Base-by-base conservation (phyloP, 2,329 filamentous ascomycete species). In the Alternaria ethzedia region DNA sequence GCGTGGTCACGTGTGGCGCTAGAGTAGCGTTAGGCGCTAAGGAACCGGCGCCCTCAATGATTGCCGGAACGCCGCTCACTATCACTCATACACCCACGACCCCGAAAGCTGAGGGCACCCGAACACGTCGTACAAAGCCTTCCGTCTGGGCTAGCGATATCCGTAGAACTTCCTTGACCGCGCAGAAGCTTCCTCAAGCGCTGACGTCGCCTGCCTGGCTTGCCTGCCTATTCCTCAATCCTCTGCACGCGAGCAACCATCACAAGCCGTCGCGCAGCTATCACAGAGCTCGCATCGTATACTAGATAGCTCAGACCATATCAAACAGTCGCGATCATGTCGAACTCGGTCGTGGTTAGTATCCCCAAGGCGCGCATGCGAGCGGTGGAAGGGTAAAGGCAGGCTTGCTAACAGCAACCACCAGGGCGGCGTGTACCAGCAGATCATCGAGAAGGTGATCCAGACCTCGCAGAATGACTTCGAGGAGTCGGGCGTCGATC, bases 401-500 rank as follows among this genome's bases (percentile, higher is more conserved):
- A 67, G 59, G 54, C 60, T 59, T 67, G 74, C 78, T 79, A 66
- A 79, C 75, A 67, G 71, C 72, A 63, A 73, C 68, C 26, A 61
- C 64, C 55, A 79, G 84, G 96, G 96, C 75, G 83, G 84, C 70
- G 90, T 98, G 76, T 99, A 97, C 82, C 86, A 90, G 81, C 93
- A 96, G 83, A 94, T 99, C 79, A 93, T 98, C 81, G 91, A 95
- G 73, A 91, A 92, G 74, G 83, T 85, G 64, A 79, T 84, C 63
- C 70, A 75, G 54, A 78, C 79, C 71, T 97, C 95, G 76, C 88
- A 92, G 77, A 92, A 95, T 77, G 96, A 98, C 82, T 98, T 99
- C 79, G 96, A 99, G 81, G 96, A 99, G 83, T 93, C 91, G 73
- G 96, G 96, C 74, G 91, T 98, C 69, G 93, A 97, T 74, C 91